Conservation (phyloP, 2,329 filamentous ascomycete genomes). For the Cytospora piceicola region DNA sequence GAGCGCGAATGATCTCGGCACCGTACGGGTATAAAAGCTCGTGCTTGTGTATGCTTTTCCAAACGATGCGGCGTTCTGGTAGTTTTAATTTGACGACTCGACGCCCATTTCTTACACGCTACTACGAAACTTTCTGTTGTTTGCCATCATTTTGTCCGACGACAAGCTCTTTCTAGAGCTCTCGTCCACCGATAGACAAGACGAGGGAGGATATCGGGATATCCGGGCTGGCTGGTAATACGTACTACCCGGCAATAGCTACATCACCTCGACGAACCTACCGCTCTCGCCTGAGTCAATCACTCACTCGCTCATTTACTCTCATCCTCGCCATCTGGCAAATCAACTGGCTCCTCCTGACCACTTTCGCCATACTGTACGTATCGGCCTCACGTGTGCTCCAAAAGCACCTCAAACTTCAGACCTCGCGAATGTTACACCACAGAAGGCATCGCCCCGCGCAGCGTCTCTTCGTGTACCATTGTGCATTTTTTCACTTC, state of each 20-base stretch:
- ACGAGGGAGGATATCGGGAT: slow-evolving; percentile 1
- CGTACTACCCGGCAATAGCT: not conserved
- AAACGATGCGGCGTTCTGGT: slow-evolving; percentile 6
- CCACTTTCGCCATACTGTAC: not conserved
- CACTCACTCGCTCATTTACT: not conserved
- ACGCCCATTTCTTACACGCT: slow-evolving; percentile 21
- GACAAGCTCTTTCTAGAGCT: slow-evolving; percentile 19
- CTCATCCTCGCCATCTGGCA: not conserved
- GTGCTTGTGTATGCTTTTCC: not conserved
- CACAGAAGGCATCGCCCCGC: slow-evolving; percentile 19
- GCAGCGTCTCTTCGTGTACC: slow-evolving; percentile 17
- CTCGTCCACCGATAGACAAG: slow-evolving; percentile 19
- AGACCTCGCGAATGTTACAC: not conserved
- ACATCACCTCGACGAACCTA: not conserved
- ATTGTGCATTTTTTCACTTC: slow-evolving; percentile 15
- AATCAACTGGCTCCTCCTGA: not conserved
- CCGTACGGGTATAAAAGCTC: not conserved
- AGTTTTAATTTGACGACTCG: slow-evolving; percentile 22
- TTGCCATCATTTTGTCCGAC: slow-evolving; percentile 6
- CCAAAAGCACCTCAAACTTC: not conserved
- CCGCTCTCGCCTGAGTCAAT: not conserved
- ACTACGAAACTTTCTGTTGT: slow-evolving; percentile 9
- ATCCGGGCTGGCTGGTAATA: not conserved
- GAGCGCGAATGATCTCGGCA: slow-evolving; percentile 23
- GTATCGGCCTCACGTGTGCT: not conserved